Base-by-base conservation (phyloP, 495 filamentous ascomycete species). In the Aspergillus heteromorphus region DNA sequence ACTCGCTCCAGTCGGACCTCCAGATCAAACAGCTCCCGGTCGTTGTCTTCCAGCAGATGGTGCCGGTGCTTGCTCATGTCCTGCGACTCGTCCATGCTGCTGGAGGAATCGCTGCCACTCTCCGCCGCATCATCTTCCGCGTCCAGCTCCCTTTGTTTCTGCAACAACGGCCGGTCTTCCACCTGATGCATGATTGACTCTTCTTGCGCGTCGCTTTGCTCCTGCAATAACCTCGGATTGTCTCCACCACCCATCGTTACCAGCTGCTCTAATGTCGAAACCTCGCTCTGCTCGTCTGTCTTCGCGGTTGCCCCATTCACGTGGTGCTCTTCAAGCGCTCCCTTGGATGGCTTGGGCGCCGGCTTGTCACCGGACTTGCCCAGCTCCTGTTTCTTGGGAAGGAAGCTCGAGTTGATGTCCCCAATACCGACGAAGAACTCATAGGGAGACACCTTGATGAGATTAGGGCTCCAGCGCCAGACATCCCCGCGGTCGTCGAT, bases 361-460 rank as follows among this genome's bases (percentile, higher is more conserved):
- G 55, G 27, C 30, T 62, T 62, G 1, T 57, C 53, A 16, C 21
- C 60, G 25, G 55, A 48, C 27, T 48, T 61, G 18, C 21, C 79
- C 19, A 92, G 69, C 48, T 92, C 91, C 58, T 89, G 84, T 47
- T 88, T 84, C 65, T 95, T 93, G 0, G 93, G 95, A 49, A 99
- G 67, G 67, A 97, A 97, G 61, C 88, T 96, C 2, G 93, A 95
- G 74, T 99, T 99, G 75, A 99, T 99, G 69, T 99, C 93, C 43
- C 93, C 93, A 61, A 96, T 97, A 20, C 95, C 95, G 25, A 92
- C 87, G 66, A 97, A 98, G 67, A 99, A 99, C 65, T 97, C 92
- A 66, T 95, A 99, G 6, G 91, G 89, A 13, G 80, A 81, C 27
- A 99, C 95, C 71, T 95, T 96, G 73, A 99, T 89, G 19, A 99